A percentile compares a stretch with the other conserved stretches of the same genome.
phyloP scores from a whole-genome alignment of 345 rosid species.

The Melaleuca quinquenervia region DNA sequence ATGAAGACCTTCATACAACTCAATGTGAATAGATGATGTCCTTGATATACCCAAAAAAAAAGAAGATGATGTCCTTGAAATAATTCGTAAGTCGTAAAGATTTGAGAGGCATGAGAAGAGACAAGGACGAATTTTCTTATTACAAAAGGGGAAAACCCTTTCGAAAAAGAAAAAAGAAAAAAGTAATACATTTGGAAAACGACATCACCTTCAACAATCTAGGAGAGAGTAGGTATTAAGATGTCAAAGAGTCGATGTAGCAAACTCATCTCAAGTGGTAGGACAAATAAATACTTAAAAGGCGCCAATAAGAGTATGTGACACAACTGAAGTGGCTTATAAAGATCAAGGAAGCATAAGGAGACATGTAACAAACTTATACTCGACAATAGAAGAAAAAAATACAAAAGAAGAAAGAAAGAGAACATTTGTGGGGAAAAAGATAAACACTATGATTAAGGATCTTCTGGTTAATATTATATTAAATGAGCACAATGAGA shows the following conservation, averaged over 20 bases:
- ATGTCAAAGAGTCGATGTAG: not conserved
- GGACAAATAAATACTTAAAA: not conserved
- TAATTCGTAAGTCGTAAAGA: not conserved
- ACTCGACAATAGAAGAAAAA: not conserved
- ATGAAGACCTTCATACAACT: not conserved
- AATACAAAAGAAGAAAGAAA: not conserved
- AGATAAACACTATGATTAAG: not conserved
- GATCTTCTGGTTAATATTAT: not conserved
- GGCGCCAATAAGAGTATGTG: not conserved
- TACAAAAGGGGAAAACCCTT: not conserved
- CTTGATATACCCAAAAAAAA: no score
- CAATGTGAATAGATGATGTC: not conserved
- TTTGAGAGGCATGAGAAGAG: not conserved
- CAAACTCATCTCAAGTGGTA: not conserved
- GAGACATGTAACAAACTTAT: not conserved
- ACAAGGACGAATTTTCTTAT: not conserved
- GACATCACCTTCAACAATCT: not conserved
- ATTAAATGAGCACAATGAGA: not conserved
- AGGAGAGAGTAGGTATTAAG: not conserved
- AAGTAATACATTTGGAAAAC: not conserved
- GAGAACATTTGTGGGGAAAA: not conserved
- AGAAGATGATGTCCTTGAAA: not conserved
- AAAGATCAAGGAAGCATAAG: not conserved
- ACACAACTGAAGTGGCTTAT: not conserved
- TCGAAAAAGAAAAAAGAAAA: not conserved